These are phyloP conservation scores for Calycina herbarum DNA, from an alignment of 2,329 filamentous ascomycete genomes.

Conservation along the genomic window DNA sequence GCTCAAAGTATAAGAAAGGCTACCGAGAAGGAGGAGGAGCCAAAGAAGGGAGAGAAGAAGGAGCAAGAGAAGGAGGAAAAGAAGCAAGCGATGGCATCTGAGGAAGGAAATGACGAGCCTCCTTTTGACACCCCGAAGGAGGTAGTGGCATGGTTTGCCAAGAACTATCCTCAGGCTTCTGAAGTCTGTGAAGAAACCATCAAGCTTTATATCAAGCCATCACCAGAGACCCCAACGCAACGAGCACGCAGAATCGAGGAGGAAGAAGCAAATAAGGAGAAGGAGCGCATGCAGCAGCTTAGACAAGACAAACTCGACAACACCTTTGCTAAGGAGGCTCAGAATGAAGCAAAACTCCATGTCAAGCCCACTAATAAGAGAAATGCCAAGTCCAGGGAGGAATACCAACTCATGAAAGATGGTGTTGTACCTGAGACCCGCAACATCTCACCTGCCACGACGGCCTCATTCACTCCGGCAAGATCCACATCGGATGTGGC, in stretches of 20 bases:
- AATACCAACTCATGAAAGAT: neutral
- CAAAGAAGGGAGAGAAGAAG: no score
- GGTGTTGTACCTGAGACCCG: neutral
- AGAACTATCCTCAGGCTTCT: neutral
- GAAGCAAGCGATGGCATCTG: neutral
- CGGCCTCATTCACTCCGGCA: neutral
- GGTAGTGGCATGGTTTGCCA: neutral
- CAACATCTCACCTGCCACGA: neutral
- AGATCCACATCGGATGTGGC: neutral
- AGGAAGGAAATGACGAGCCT: neutral
- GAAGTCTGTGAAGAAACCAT: neutral
- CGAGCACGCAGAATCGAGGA: neutral
- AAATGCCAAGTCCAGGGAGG: neutral
- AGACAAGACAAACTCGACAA: no score
- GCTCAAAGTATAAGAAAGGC: no score
- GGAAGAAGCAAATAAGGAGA: no score
- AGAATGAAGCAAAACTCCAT: no score
- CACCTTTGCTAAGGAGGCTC: no score
- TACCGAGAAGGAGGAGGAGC: no score
- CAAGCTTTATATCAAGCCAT: neutral
- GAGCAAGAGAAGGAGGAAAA: no score
- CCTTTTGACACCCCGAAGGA: neutral
- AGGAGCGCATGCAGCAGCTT: no score
- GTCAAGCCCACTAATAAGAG: neutral
- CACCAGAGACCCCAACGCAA: neutral